Percentiles rank a stretch among this genome's conserved stretches.
Conservation (phyloP, 257 asterid genomes). For the Marsdenia floribunda region DNA sequence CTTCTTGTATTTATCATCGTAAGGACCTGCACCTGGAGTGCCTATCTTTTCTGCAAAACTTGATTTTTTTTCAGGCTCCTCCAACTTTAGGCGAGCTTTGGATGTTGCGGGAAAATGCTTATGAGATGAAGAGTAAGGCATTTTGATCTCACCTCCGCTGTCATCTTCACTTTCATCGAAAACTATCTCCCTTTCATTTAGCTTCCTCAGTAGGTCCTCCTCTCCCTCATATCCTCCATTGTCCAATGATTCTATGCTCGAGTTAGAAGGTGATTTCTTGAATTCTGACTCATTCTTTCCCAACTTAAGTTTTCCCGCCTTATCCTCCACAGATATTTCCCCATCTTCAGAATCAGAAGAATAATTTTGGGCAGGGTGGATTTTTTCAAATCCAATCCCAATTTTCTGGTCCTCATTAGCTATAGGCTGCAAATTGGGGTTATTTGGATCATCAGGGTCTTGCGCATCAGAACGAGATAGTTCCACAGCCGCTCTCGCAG, state of each 20-base stretch:
- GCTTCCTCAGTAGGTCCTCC: slow-evolving; percentile 22
- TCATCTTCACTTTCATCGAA: slow-evolving; percentile 47
- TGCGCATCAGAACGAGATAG: slow-evolving; percentile 55
- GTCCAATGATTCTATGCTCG: slow-evolving; percentile 47
- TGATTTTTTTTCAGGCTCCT: slow-evolving; percentile 13
- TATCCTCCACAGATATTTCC: background rate
- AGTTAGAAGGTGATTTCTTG: slow-evolving; percentile 33
- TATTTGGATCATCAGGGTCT: slow-evolving; percentile 35
- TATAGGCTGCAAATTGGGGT: slow-evolving; percentile 28
- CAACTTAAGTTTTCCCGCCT: slow-evolving; percentile 11
- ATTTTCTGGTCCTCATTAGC: slow-evolving; percentile 8
- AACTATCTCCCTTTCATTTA: slow-evolving; percentile 9
- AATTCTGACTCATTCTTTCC: slow-evolving; percentile 12
- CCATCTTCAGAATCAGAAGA: slow-evolving; percentile 21
- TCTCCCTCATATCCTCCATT: slow-evolving; percentile 19
- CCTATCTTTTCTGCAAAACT: slow-evolving; percentile 6
- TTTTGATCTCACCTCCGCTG: slow-evolving; percentile 11
- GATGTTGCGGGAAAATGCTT: slow-evolving; percentile 13
- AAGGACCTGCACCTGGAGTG: slow-evolving; percentile 20
- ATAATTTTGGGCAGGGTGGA: slow-evolving; percentile 19
- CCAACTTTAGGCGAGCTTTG: slow-evolving; percentile 15
- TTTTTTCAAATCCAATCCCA: slow-evolving; percentile 20
- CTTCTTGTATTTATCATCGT: slow-evolving; percentile 32
- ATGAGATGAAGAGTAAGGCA: slow-evolving; percentile 13
- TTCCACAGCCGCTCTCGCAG: slow-evolving; percentile 86